A percentile compares a stretch with the other conserved stretches of the same genome.
Evolutionary conservation across 106 monocot species (phyloP).

Genomic region (Allium cepa): DNA sequence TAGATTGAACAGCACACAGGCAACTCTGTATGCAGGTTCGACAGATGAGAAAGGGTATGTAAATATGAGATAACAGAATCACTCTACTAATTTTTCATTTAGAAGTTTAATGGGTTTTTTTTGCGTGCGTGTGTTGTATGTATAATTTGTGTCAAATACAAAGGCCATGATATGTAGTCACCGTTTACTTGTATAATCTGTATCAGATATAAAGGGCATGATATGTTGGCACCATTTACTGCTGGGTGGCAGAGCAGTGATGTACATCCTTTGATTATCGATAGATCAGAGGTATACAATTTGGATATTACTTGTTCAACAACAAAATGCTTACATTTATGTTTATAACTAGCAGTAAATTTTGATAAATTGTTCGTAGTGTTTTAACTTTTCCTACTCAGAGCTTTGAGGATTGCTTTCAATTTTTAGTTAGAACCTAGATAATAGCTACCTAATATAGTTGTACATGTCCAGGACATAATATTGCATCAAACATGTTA

Average conservation of each 20-base stretch:
- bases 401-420: neutral
- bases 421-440: neutral
- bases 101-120: neutral
- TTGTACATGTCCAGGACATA: neutral
- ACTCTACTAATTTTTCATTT: no score
- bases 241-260: slow-evolving; percentile 95
- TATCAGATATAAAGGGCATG: slow-evolving; percentile 82
- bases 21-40: slow-evolving; percentile 8
- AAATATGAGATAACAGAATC: neutral
- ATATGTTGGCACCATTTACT: slow-evolving; percentile 97
- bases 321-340: no score
- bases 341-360: no score
- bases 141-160: neutral
- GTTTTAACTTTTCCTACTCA: neutral
- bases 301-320: neutral
- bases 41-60: slow-evolving; percentile 15
- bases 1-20: slow-evolving; percentile 15
- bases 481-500: no score
- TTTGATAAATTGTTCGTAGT: neutral
- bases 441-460: neutral
- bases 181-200: no score
- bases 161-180: neutral
- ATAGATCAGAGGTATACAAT: slow-evolving; percentile 67
- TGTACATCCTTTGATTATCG: slow-evolving; percentile 76
- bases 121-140: neutral